Base-by-base conservation (phyloP, 768 basidiomycete genomes). In the Pleurotus cornucopiae region DNA sequence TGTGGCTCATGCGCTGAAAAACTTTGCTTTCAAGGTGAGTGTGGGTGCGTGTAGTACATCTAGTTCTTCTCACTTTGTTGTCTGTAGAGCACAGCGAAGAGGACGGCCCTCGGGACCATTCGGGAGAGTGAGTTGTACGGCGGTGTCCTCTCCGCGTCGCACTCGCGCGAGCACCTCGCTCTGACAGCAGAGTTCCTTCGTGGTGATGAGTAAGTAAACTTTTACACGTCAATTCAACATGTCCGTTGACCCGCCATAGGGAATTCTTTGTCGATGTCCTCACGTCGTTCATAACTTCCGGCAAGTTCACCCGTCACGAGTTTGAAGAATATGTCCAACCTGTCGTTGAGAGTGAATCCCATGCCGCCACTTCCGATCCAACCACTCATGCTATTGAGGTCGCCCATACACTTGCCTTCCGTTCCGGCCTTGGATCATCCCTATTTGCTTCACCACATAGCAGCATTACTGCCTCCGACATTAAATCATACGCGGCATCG, bases 21-120 rank as follows among this genome's bases (percentile, higher is more conserved):
- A 94, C 84, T 98, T 94, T 82, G 89, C 94, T 58, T 98, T 96
- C 86, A 98, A 97, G 89, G 96, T 98, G 62, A 47, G 85, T 67
- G 25, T 45, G 46, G 11, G 39, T 55, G 43, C 54, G 3, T 45
- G 16, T 7, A 34, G 5, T 56, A n/a, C 13, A 47, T 40, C 21
- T 12, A 14, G 9, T 58, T 18, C 44, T 58, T 20, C 54, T 25
- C n/a, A 45, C 48, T 34, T 34, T 21, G 14, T 30, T 4, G 12
- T 49, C 44, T 56, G 45, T 68, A 98, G 96, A 90, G 88, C 74
- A 96, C 91, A 37, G 76, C 77, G 56, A 84, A 86, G 67, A 85
- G 92, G 63, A 94, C 95, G 53, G 88, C 93, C 39, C 78, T 99
- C 72, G 90, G 89, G 57, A 91, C 90, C 38, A 84, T 95, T 62